These are phyloP conservation scores for Elaphomyces granulatus DNA, from an alignment of 495 filamentous ascomycete species.

Conservation along the genomic window DNA sequence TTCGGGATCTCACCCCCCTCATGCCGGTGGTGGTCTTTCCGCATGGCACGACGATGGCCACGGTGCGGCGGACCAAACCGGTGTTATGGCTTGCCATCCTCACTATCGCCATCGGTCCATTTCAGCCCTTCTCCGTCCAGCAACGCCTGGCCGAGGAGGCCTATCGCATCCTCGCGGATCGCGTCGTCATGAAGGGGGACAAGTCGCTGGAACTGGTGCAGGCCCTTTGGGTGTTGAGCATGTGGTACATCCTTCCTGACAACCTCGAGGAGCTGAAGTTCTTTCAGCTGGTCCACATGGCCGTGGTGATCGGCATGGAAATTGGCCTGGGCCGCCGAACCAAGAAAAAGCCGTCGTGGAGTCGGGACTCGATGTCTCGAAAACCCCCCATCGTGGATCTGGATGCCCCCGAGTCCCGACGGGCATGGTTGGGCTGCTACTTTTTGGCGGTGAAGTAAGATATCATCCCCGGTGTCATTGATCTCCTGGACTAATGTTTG, in stretches of 20 bases:
- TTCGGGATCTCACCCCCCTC: conserved; percentile 45
- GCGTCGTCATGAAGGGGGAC: conserved; percentile 49
- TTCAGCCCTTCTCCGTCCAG: conserved; percentile 35
- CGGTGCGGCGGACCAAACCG: conserved; percentile 49
- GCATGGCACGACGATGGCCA: conserved; percentile 40
- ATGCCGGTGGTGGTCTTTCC: conserved; percentile 59
- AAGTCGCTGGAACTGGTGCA: conserved; percentile 72
- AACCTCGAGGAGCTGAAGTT: conserved; percentile 67
- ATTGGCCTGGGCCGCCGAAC: conserved; percentile 54
- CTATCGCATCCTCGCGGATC: conserved; percentile 50
- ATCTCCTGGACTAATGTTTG: no score
- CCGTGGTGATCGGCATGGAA: conserved; percentile 76
- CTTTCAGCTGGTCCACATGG: conserved; percentile 65
- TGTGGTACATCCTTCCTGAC: conserved; percentile 66
- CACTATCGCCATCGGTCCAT: conserved; percentile 38
- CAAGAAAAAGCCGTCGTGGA: conserved; percentile 2
- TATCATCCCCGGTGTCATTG: neutral
- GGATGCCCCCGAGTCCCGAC: conserved; percentile 50
- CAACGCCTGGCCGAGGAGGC: conserved; percentile 45
- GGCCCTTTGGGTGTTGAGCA: conserved; percentile 47
- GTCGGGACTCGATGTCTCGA: conserved; percentile 31
- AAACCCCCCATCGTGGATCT: conserved; percentile 71
- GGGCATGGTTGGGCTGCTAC: conserved; percentile 60
- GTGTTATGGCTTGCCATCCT: conserved; percentile 63
- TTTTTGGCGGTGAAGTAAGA: conserved; percentile 36